These are phyloP conservation scores for Sarocladium strictum DNA, from an alignment of 2,329 filamentous ascomycete species.

Conservation along the genomic window DNA sequence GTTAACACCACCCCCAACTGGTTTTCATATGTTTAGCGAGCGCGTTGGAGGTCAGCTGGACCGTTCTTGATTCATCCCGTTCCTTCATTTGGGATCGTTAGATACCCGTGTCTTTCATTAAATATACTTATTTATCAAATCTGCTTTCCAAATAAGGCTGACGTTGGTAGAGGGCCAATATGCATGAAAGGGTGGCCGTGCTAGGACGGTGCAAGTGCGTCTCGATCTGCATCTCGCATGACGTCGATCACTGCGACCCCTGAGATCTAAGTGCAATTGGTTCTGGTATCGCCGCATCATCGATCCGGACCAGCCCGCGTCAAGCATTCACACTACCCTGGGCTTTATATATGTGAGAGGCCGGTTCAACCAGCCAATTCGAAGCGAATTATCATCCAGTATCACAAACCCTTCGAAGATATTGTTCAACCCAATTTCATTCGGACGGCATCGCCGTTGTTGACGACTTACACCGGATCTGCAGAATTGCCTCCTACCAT, in stretches of 20 bases:
- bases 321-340: not conserved
- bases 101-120: not conserved
- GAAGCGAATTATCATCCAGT: no score
- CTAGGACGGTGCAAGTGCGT: not conserved
- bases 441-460: no score
- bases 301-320: not conserved
- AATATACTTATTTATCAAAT: not conserved
- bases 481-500: not conserved
- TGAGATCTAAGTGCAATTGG: not conserved
- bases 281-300: slow-evolving; percentile 6
- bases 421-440: no score
- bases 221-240: slow-evolving; percentile 8
- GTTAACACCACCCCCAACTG: not conserved
- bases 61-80: not conserved
- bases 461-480: not conserved
- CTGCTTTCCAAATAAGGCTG: no score
- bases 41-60: not conserved
- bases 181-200: no score
- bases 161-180: no score
- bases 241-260: slow-evolving; percentile 4
- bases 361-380: no score
- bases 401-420: no score
- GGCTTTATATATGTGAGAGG: not conserved
- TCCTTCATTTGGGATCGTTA: not conserved
- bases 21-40: slow-evolving; percentile 8